Percentiles rank a stretch among this genome's conserved stretches.
phyloP scores from a whole-genome alignment of 2,329 filamentous ascomycete genomes.

The Ramularia collo-cygni region DNA sequence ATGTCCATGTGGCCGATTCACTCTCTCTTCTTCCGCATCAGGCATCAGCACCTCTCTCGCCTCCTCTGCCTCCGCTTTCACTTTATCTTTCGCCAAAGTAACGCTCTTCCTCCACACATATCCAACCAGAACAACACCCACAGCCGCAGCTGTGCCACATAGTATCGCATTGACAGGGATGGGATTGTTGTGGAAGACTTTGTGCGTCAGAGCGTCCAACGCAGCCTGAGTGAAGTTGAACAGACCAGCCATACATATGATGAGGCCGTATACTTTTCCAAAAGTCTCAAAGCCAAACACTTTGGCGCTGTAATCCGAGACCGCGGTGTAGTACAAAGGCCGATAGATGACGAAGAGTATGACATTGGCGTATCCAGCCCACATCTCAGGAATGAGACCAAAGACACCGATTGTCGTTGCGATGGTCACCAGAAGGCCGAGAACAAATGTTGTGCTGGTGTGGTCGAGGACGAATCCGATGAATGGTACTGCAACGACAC shows the following conservation, averaged over 20 bases:
- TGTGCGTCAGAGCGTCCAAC: conserved; percentile 71
- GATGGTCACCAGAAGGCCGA: conserved; percentile 60
- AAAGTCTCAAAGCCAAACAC: conserved; percentile 90
- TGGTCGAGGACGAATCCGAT: conserved; percentile 75
- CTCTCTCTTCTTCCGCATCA: conserved; percentile 22
- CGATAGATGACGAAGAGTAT: conserved; percentile 76
- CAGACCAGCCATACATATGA: conserved; percentile 78
- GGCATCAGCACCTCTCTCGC: conserved; percentile 36
- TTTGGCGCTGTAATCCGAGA: conserved; percentile 82
- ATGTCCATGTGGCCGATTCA: conserved; percentile 25
- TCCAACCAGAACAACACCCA: conserved; percentile 59
- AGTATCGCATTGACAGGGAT: conserved; percentile 69
- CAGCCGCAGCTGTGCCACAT: conserved; percentile 51
- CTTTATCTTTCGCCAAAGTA: conserved; percentile 34
- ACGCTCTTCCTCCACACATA: conserved; percentile 55
- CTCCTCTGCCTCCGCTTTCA: conserved; percentile 40
- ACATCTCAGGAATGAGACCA: conserved; percentile 63
- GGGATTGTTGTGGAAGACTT: conserved; percentile 63
- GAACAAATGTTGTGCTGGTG: conserved; percentile 63
- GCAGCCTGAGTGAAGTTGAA: conserved; percentile 79
- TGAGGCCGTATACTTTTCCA: conserved; percentile 85
- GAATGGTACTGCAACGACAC: conserved; percentile 77
- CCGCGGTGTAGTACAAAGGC: conserved; percentile 84
- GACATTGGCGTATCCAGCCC: conserved; percentile 70
- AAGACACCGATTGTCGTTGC: conserved; percentile 71